These are phyloP conservation scores for Dissophora ornata DNA, from an alignment of 192 early-diverging fungal genomes.

Conservation along the genomic window DNA sequence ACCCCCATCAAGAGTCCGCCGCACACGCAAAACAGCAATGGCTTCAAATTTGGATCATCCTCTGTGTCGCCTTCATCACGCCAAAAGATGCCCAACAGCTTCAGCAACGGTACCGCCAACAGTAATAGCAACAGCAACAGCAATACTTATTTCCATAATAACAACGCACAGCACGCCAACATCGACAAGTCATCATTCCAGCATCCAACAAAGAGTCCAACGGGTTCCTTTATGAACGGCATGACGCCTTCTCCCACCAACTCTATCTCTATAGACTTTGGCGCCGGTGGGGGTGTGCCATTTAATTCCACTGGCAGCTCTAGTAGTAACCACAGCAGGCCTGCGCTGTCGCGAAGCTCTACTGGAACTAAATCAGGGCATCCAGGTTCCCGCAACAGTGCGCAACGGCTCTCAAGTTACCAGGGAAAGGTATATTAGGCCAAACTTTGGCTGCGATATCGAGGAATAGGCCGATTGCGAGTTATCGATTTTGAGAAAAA, in stretches of 20 bases:
- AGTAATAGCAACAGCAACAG: slow-evolving; percentile 18
- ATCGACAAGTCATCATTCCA: no score
- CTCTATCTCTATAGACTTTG: slow-evolving; percentile 47
- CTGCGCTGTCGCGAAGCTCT: slow-evolving; percentile 42
- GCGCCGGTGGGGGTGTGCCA: slow-evolving; percentile 10
- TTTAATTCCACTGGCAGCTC: slow-evolving; percentile 19
- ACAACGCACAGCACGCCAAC: slow-evolving; percentile 15
- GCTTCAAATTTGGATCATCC: slow-evolving; percentile 29
- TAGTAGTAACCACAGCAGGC: slow-evolving; percentile 4
- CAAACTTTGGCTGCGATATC: neutral
- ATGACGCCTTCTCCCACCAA: slow-evolving; percentile 38
- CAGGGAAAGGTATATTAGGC: slow-evolving; percentile 35
- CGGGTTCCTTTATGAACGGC: slow-evolving; percentile 24
- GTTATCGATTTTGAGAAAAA: no score
- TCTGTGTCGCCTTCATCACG: slow-evolving; percentile 42
- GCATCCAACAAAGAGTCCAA: slow-evolving; percentile 20
- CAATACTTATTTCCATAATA: slow-evolving; percentile 29
- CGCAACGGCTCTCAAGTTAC: slow-evolving; percentile 36
- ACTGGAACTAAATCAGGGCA: slow-evolving; percentile 49
- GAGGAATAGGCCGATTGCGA: no score
- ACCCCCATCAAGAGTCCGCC: slow-evolving; percentile 51
- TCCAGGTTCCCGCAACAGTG: slow-evolving; percentile 30
- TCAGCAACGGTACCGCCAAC: slow-evolving; percentile 4
- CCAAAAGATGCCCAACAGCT: slow-evolving; percentile 24
- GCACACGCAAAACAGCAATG: slow-evolving; percentile 16